Percentiles rank a stretch among this genome's conserved stretches.
These are phyloP conservation scores for Cladorrhinum sp. DNA, from an alignment of 2,329 filamentous ascomycete genomes.

Conservation along the genomic window DNA sequence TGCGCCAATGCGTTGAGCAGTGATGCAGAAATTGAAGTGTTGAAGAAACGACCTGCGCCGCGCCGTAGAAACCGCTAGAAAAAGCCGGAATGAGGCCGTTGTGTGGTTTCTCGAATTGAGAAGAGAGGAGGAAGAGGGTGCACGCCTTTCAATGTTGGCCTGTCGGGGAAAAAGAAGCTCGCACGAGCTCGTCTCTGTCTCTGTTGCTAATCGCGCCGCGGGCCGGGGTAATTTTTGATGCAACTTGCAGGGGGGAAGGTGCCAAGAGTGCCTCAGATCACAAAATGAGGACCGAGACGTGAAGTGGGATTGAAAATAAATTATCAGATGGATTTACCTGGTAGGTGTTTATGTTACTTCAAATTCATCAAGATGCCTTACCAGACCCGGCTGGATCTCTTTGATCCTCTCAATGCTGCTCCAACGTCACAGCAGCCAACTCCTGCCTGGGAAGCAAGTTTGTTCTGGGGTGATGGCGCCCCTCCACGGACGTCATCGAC, in stretches of 20 bases:
- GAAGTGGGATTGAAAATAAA: neutral
- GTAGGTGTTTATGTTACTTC: neutral
- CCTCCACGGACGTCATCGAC: conserved; percentile 25
- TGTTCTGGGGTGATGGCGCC: conserved; percentile 18
- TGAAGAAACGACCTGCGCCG: neutral
- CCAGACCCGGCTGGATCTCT: neutral
- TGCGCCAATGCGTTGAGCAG: conserved; percentile 7
- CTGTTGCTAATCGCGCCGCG: neutral
- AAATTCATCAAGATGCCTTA: neutral
- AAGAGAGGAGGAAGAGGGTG: neutral
- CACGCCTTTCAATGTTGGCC: neutral
- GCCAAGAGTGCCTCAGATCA: neutral
- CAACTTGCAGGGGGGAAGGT: neutral
- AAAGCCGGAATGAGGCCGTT: neutral
- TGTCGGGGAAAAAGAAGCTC: conserved; percentile 4
- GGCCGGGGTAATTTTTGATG: neutral
- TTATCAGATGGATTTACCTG: neutral
- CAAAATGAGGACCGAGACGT: neutral
- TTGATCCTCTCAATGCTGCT: neutral
- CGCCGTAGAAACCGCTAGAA: neutral
- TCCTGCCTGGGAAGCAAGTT: neutral
- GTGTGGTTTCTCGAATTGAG: neutral
- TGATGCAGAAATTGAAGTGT: neutral
- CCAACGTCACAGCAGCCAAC: neutral
- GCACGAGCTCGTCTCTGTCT: neutral